Conservation (phyloP, 148 eudicot species). For the Suaeda aralocaspica region DNA sequence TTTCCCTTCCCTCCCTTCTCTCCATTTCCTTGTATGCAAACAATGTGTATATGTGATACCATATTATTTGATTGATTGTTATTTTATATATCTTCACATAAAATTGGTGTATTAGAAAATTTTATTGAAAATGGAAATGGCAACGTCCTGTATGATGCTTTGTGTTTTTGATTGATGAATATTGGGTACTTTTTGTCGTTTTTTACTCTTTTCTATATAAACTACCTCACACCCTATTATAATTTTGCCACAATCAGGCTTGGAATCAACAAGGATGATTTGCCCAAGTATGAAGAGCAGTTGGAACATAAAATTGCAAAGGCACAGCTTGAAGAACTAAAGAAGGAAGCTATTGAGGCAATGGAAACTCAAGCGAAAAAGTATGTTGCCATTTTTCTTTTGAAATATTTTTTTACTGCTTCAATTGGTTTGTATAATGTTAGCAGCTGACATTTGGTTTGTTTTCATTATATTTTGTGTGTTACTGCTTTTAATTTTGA, state of each 20-base stretch:
- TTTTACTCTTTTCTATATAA: background rate
- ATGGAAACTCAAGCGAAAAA: conserved; percentile 92
- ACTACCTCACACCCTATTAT: background rate
- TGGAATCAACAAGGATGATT: conserved; percentile 64
- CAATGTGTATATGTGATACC: too few relatives aligned
- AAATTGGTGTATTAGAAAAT: background rate
- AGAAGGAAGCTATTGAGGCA: conserved; percentile 82
- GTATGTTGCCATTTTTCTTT: conserved; percentile 37
- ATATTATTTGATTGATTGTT: background rate
- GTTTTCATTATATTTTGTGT: background rate
- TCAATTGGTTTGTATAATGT: background rate
- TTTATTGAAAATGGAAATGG: background rate
- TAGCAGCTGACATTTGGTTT: background rate
- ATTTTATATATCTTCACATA: background rate
- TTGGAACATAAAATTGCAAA: conserved; percentile 83
- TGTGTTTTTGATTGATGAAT: background rate
- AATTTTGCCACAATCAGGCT: conserved; percentile 44
- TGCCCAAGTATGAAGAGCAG: conserved; percentile 82
- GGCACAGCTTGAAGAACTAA: conserved; percentile 83
- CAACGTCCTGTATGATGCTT: background rate
- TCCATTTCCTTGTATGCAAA: too few relatives aligned
- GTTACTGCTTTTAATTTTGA: background rate
- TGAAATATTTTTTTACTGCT: background rate
- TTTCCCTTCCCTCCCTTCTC: too few relatives aligned
- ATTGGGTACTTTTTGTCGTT: background rate